These are phyloP conservation scores for Lichtheimia ornata DNA, from an alignment of 371 early-diverging fungal species.

Conservation along the genomic window DNA sequence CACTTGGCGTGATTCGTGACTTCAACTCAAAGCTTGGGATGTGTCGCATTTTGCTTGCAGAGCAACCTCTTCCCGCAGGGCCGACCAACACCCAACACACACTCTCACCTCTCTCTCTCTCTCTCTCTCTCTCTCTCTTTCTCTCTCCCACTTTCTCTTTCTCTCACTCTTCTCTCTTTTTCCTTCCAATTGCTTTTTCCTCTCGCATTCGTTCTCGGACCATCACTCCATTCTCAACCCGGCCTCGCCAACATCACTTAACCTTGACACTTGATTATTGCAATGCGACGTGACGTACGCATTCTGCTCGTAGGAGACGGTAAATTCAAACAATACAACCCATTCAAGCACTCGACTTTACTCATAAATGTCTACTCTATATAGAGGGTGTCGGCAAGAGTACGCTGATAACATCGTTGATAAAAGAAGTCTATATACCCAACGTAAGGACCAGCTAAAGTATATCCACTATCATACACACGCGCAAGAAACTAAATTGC, in stretches of 20 bases:
- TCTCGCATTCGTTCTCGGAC: neutral
- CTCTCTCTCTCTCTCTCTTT: too few species aligned
- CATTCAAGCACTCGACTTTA: neutral
- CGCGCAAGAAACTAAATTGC: too few species aligned
- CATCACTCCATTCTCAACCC: neutral
- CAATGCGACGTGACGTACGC: constrained; percentile 89
- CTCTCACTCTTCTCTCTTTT: neutral
- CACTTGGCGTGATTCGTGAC: constrained; percentile 1
- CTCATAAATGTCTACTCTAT: neutral
- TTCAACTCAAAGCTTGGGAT: neutral
- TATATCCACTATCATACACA: neutral
- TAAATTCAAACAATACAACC: constrained; percentile 37
- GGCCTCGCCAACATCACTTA: neutral
- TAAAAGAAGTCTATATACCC: constrained; percentile 91
- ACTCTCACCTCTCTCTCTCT: too few species aligned
- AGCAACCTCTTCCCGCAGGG: too few species aligned
- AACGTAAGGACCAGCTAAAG: constrained; percentile 63
- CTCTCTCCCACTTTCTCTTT: neutral
- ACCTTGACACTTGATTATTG: constrained; percentile 4
- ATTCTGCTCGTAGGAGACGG: constrained; percentile 90
- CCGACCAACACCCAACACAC: too few species aligned
- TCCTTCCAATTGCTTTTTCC: neutral
- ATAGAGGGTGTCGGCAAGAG: constrained; percentile 94
- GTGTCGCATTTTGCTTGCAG: too few species aligned
- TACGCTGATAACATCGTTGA: constrained; percentile 92